Conservation (phyloP, 1,284 basidiomycete genomes). For the Mycena citricolor region DNA sequence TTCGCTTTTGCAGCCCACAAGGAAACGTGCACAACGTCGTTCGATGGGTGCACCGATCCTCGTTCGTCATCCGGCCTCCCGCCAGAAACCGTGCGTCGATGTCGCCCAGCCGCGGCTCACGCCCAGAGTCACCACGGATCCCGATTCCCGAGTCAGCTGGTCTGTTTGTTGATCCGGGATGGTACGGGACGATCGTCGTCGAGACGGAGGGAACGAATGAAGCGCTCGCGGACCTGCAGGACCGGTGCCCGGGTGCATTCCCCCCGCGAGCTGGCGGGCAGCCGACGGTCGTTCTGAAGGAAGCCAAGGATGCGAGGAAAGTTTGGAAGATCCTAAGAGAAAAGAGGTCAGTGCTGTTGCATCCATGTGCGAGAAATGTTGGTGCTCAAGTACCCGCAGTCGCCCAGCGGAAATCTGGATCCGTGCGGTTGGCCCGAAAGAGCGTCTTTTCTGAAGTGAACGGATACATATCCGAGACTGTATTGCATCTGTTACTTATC, state of each 20-base stretch:
- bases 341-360: conserved; percentile 55
- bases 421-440: conserved; percentile 30
- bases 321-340: conserved; percentile 75
- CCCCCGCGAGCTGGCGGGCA: conserved; percentile 47
- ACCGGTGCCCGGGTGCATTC: conserved; percentile 65
- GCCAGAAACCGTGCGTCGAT: conserved; percentile 21
- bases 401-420: conserved; percentile 37
- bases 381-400: conserved; percentile 21
- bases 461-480: background rate
- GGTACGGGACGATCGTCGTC: conserved; percentile 77
- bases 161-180: conserved; percentile 68
- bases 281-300: conserved; percentile 32
- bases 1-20: conserved; percentile 54
- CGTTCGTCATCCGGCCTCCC: conserved; percentile 55
- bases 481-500: conserved; percentile 3
- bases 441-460: conserved; percentile 24
- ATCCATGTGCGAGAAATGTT: too few relatives aligned
- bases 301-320: conserved; percentile 47
- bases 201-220: conserved; percentile 85
- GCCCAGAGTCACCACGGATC: conserved; percentile 32
- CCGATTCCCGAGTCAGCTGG: conserved; percentile 50
- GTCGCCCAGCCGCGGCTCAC: conserved; percentile 17
- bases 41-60: conserved; percentile 77
- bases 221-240: conserved; percentile 73
- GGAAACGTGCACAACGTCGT: conserved; percentile 76